Percentiles rank a stretch among this genome's conserved stretches.
These are phyloP conservation scores for Exobasidium rhododendri DNA, from an alignment of 1,284 basidiomycete genomes.

Conservation along the genomic window DNA sequence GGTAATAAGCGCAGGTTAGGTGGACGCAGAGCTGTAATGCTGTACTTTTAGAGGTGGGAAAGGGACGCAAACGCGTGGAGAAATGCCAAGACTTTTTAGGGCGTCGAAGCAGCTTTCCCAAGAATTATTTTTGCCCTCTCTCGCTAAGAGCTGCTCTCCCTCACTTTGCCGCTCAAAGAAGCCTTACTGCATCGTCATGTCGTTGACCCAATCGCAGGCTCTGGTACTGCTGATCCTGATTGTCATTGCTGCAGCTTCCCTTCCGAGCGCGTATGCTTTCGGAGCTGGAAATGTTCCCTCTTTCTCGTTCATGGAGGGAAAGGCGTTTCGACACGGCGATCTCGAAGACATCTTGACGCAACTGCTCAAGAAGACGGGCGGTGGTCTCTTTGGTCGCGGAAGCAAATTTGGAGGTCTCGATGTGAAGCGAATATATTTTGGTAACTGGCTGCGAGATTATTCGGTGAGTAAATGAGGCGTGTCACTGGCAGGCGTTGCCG, in stretches of 20 bases:
- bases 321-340: constrained; percentile 47
- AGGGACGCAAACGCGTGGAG: too few species aligned
- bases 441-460: constrained; percentile 42
- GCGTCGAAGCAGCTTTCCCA: too few species aligned
- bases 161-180: too few species aligned
- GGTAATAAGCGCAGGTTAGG: too few species aligned
- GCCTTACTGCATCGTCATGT: too few species aligned
- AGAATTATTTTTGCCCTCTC: too few species aligned
- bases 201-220: not conserved
- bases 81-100: too few species aligned
- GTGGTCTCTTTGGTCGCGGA: constrained; percentile 24
- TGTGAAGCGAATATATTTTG: constrained; percentile 52
- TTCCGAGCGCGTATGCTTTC: constrained; percentile 34
- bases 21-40: too few species aligned
- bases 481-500: not conserved
- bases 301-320: constrained; percentile 41
- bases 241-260: not conserved
- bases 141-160: too few species aligned
- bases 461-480: constrained; percentile 1
- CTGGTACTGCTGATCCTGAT: not conserved
- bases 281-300: constrained; percentile 48
- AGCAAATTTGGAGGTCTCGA: constrained; percentile 49
- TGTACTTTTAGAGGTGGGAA: too few species aligned
- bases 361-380: constrained; percentile 40
- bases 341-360: constrained; percentile 43